Conservation (phyloP, 2,329 filamentous ascomycete genomes). For the Chalara sp. region DNA sequence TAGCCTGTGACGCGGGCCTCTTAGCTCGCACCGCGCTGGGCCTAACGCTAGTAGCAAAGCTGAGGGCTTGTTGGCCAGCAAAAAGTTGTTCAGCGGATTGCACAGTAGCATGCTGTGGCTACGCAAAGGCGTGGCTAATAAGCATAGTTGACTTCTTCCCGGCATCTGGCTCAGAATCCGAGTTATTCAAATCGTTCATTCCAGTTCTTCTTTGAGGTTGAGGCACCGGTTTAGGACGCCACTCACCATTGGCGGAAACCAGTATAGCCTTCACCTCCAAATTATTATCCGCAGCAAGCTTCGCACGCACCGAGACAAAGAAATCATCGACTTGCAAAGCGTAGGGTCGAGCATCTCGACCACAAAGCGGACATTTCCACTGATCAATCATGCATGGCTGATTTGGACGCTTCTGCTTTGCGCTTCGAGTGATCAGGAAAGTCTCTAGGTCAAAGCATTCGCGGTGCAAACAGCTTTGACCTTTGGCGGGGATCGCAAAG, state of each 20-base stretch:
- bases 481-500: slow-evolving; percentile 66
- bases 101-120: too few species aligned
- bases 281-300: slow-evolving; percentile 42
- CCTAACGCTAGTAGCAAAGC: too few species aligned
- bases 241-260: slow-evolving; percentile 57
- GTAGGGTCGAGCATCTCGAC: slow-evolving; percentile 66
- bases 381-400: slow-evolving; percentile 57
- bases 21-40: too few species aligned
- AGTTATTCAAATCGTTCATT: too few species aligned
- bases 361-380: slow-evolving; percentile 86
- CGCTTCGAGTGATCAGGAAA: slow-evolving; percentile 62
- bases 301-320: slow-evolving; percentile 52
- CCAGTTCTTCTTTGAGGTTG: slow-evolving; percentile 13
- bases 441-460: slow-evolving; percentile 88
- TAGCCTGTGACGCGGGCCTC: too few species aligned
- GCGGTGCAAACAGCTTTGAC: slow-evolving; percentile 62
- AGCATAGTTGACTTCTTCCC: too few species aligned
- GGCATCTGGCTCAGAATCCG: too few species aligned
- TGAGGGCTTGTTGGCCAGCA: too few species aligned
- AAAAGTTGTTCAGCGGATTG: too few species aligned
- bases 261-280: slow-evolving; percentile 53
- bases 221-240: slow-evolving; percentile 44
- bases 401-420: slow-evolving; percentile 35
- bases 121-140: too few species aligned
- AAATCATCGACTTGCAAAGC: slow-evolving; percentile 70